A percentile compares a stretch with the other conserved stretches of the same genome.
Conservation (phyloP, 75 land plant genomes). For the Adiantum capillusveneris region DNA sequence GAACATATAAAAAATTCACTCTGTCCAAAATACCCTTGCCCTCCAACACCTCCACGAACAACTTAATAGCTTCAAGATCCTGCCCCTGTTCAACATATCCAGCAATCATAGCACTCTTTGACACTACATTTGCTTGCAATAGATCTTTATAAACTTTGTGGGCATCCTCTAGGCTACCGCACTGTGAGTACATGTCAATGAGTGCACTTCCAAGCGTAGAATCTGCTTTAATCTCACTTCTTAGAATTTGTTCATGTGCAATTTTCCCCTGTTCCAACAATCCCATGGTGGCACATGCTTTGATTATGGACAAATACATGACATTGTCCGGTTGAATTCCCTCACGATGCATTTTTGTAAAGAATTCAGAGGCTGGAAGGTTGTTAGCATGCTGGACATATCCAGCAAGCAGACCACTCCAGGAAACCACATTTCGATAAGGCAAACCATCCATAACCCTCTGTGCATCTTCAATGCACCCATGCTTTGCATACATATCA, state of each 20-base stretch:
- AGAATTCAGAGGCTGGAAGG: neutral
- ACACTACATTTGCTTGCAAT: slow-evolving; percentile 23
- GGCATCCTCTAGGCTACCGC: slow-evolving; percentile 41
- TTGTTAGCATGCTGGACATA: neutral
- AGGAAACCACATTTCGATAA: slow-evolving; percentile 3
- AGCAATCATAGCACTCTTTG: slow-evolving; percentile 52
- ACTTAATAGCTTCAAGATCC: slow-evolving; percentile 28
- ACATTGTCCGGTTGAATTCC: slow-evolving; percentile 6
- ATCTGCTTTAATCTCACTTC: slow-evolving; percentile 27
- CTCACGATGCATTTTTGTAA: neutral
- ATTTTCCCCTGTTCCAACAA: neutral
- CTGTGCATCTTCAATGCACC: neutral
- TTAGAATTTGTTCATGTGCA: slow-evolving; percentile 15
- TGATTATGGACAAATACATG: neutral
- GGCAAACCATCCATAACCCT: slow-evolving; percentile 1
- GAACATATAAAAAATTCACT: slow-evolving; percentile 39
- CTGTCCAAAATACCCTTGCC: slow-evolving; percentile 28
- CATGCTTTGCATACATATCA: neutral
- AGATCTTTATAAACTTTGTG: slow-evolving; percentile 38
- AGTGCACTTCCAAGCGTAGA: slow-evolving; percentile 34
- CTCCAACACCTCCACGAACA: slow-evolving; percentile 43
- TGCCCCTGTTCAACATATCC: slow-evolving; percentile 47
- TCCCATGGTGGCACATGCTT: slow-evolving; percentile 6
- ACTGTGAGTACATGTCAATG: slow-evolving; percentile 62
- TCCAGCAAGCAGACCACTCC: neutral